Evolutionary conservation across 148 eudicot genomes (phyloP).

Genomic region (Camellia japonica): DNA sequence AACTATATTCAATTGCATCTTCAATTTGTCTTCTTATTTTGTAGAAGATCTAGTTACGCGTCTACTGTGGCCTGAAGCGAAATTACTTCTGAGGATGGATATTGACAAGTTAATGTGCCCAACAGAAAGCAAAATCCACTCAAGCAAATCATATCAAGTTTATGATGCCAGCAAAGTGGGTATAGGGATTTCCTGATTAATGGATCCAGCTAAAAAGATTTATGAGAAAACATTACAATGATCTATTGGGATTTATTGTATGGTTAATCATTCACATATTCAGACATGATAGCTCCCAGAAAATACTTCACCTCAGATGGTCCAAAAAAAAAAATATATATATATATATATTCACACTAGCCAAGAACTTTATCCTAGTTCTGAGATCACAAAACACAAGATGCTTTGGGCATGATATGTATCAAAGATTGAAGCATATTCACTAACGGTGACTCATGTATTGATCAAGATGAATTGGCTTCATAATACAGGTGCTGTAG

Average conservation of each 20-base stretch:
- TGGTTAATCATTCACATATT: background rate
- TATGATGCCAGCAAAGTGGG: background rate
- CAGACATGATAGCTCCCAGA: background rate
- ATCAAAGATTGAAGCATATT: background rate
- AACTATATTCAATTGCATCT: too few relatives aligned
- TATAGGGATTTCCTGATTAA: background rate
- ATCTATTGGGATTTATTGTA: background rate
- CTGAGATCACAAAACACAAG: background rate
- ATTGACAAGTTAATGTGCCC: background rate
- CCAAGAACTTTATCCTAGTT: background rate
- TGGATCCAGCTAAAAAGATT: background rate
- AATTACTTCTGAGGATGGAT: slow-evolving; percentile 1
- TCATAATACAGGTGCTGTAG: background rate
- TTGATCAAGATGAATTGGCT: background rate
- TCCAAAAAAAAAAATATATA: background rate
- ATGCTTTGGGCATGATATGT: slow-evolving; percentile 10
- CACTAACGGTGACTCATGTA: background rate
- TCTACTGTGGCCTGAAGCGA: background rate
- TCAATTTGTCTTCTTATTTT: too few relatives aligned
- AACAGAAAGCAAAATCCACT: slow-evolving; percentile 2
- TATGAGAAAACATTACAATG: background rate
- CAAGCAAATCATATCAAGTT: background rate
- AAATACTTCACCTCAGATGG: background rate
- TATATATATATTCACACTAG: background rate
- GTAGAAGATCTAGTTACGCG: too few relatives aligned